These are phyloP conservation scores for Fusarium bactridioides DNA, from an alignment of 2,329 filamentous ascomycete genomes.

Conservation along the genomic window DNA sequence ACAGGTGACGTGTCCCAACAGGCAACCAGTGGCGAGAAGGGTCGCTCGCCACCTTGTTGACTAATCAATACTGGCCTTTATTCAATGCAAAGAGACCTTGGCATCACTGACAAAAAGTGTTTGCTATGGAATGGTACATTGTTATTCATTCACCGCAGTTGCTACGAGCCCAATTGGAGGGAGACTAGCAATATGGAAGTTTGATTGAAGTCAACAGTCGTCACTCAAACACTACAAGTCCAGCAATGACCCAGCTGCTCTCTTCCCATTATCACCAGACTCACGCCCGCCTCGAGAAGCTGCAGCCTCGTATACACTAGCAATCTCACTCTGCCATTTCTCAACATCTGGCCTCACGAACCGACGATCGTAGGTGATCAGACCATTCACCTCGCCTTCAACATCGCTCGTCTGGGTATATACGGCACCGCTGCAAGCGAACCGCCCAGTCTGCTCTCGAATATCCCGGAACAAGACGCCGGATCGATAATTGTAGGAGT, in stretches of 20 bases:
- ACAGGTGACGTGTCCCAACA: background rate
- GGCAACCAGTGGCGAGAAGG: background rate
- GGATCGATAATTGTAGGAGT: constrained; percentile 72
- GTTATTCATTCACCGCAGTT: too few species aligned
- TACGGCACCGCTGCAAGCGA: constrained; percentile 71
- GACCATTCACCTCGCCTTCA: constrained; percentile 76
- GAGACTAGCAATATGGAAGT: background rate
- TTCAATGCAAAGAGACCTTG: background rate
- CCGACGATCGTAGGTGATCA: constrained; percentile 73
- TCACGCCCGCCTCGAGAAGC: constrained; percentile 33
- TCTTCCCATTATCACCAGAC: background rate
- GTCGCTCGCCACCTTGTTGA: background rate
- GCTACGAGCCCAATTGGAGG: background rate
- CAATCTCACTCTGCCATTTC: constrained; percentile 69
- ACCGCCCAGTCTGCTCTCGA: constrained; percentile 66
- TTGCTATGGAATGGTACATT: background rate
- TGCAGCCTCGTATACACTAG: constrained; percentile 66
- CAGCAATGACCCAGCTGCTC: background rate
- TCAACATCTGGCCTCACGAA: constrained; percentile 62
- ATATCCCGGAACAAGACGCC: constrained; percentile 68
- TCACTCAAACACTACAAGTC: background rate
- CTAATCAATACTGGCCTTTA: background rate
- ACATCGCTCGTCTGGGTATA: constrained; percentile 81
- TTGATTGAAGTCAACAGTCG: fast-evolving
- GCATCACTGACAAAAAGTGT: fast-evolving